These are phyloP conservation scores for Rusavskia elegans DNA, from an alignment of 495 filamentous ascomycete genomes.

Conservation along the genomic window DNA sequence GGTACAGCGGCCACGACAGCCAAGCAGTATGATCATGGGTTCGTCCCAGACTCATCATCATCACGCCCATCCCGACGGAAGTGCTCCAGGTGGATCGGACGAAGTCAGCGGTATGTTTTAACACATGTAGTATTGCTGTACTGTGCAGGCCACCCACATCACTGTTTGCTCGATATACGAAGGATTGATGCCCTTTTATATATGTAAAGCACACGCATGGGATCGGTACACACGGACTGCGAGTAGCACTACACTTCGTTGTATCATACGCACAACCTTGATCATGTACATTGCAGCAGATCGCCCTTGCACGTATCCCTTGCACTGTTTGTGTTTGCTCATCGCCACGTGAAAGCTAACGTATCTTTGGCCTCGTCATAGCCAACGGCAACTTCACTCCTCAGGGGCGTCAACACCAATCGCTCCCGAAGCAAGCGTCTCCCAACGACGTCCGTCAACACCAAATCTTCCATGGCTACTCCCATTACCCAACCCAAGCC, in stretches of 20 bases:
- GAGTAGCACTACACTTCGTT: conserved; percentile 1
- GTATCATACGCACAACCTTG: conserved; percentile 1
- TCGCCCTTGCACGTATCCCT: neutral
- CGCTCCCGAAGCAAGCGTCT: conserved; percentile 5
- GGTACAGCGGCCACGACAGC: conserved; percentile 25
- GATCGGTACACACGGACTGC: neutral
- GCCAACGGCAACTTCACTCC: conserved; percentile 11
- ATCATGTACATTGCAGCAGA: too few species aligned
- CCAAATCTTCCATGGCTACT: conserved; percentile 66
- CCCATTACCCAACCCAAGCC: conserved; percentile 41
- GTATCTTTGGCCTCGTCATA: neutral
- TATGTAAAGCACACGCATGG: conserved; percentile 1
- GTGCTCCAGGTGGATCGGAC: conserved; percentile 50
- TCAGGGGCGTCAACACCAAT: conserved; percentile 2
- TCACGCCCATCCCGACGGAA: conserved; percentile 60
- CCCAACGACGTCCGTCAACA: conserved; percentile 47
- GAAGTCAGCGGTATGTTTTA: conserved; percentile 94
- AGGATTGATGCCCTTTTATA: conserved; percentile 3
- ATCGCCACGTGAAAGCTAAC: neutral
- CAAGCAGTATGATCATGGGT: conserved; percentile 44
- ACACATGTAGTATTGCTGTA: conserved; percentile 44
- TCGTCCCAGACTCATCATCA: conserved; percentile 60
- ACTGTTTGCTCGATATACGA: neutral
- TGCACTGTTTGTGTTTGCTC: neutral
- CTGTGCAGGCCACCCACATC: neutral